phyloP scores from a whole-genome alignment of 225 moss, liverwort and hornwort genomes.

The Bryum argenteum region DNA sequence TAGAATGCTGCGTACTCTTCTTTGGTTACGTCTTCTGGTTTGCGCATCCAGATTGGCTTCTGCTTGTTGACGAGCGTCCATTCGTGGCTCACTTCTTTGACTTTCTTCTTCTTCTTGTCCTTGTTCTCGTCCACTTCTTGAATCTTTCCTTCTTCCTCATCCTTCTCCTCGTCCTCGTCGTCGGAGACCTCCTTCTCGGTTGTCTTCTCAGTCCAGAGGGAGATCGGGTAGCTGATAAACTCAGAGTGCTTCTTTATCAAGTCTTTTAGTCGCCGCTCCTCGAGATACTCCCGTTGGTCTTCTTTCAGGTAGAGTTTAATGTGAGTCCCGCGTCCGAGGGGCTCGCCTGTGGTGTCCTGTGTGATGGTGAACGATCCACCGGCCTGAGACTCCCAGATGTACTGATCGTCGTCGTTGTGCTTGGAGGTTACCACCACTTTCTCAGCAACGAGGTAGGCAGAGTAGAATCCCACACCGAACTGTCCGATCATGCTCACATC shows the following conservation, averaged over 20 bases:
- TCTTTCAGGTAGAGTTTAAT: slow-evolving; percentile 55
- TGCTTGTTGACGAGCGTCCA: slow-evolving; percentile 74
- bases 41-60: slow-evolving; percentile 82
- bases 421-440: slow-evolving; percentile 64
- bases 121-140: slow-evolving; percentile 60
- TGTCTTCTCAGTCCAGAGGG: slow-evolving; percentile 69
- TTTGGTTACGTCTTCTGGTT: slow-evolving; percentile 70
- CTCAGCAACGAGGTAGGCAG: slow-evolving; percentile 67
- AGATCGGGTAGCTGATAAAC: slow-evolving; percentile 81
- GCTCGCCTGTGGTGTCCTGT: slow-evolving; percentile 53
- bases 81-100: slow-evolving; percentile 65
- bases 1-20: slow-evolving; percentile 81
- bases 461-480: slow-evolving; percentile 79
- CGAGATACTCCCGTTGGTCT: slow-evolving; percentile 68
- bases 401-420: slow-evolving; percentile 81
- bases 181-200: slow-evolving; percentile 75
- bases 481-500: slow-evolving; percentile 86
- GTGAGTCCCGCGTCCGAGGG: slow-evolving; percentile 63
- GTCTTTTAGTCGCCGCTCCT: slow-evolving; percentile 74
- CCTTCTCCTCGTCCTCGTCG: slow-evolving; percentile 67
- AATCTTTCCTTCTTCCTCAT: slow-evolving; percentile 67
- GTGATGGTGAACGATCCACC: slow-evolving; percentile 74
- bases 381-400: slow-evolving; percentile 83
- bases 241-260: slow-evolving; percentile 79
- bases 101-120: slow-evolving; percentile 61